Percentiles rank a stretch among this genome's conserved stretches.
These are phyloP conservation scores for Durio zibethinus DNA, from an alignment of 345 rosid genomes.

Conservation along the genomic window DNA sequence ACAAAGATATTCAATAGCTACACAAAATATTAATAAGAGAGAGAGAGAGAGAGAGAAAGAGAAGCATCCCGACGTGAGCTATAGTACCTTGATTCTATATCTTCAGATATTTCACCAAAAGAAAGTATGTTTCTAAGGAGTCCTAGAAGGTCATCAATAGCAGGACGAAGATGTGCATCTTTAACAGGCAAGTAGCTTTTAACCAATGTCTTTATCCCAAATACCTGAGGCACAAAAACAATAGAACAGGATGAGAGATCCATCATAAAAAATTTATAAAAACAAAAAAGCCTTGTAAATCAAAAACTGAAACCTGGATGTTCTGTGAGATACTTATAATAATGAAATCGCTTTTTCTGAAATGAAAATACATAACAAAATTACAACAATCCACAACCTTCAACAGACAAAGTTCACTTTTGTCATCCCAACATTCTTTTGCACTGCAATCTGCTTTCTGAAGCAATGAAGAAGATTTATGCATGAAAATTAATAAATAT, in stretches of 20 bases:
- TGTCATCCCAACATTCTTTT: constrained; percentile 64
- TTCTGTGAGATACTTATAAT: background rate
- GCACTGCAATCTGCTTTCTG: constrained; percentile 59
- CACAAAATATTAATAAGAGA: background rate
- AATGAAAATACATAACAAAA: background rate
- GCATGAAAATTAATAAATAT: constrained; percentile 18
- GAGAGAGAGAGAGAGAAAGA: background rate
- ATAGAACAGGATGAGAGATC: constrained; percentile 13
- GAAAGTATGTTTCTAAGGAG: constrained; percentile 61
- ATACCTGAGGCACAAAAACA: constrained; percentile 46
- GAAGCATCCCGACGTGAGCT: constrained; percentile 6
- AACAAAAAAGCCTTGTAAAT: background rate
- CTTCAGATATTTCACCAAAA: constrained; percentile 76
- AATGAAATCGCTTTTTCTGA: background rate
- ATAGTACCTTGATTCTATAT: constrained; percentile 69
- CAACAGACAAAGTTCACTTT: constrained; percentile 77
- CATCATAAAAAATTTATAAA: constrained; percentile 11
- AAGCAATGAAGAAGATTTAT: constrained; percentile 27
- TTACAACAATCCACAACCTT: constrained; percentile 48
- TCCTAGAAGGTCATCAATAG: constrained; percentile 63
- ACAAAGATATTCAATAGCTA: background rate
- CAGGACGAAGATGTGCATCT: constrained; percentile 91
- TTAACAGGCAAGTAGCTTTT: constrained; percentile 90
- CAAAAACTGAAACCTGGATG: background rate
- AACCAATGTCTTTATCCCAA: constrained; percentile 88